Evolutionary conservation across 805 yeast species (phyloP).

Genomic region (Metschnikowia drakensbergensis): DNA sequence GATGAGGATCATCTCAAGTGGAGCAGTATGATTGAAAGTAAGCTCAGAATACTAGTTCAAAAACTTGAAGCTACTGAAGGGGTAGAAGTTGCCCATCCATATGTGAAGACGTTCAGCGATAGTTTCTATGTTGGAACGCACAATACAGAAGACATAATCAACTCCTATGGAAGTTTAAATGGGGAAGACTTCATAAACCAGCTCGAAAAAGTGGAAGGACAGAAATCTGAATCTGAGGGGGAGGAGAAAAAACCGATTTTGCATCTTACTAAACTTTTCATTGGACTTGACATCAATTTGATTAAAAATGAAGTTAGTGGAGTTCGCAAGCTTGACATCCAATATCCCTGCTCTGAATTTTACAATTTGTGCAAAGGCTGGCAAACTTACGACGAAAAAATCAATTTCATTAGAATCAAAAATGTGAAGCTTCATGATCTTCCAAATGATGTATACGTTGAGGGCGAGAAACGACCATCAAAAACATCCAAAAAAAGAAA

Average conservation of each 20-base stretch:
- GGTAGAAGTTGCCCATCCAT: conserved; percentile 84
- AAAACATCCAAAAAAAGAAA: conserved; percentile 40
- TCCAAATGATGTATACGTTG: conserved; percentile 76
- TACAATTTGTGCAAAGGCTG: conserved; percentile 74
- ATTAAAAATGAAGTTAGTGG: background rate
- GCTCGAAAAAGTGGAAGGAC: background rate
- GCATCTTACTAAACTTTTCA: conserved; percentile 49
- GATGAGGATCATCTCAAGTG: conserved; percentile 84
- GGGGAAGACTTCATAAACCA: conserved; percentile 39
- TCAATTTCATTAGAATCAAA: conserved; percentile 56
- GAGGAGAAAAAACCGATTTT: conserved; percentile 13
- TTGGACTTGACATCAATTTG: conserved; percentile 60
- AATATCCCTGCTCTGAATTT: conserved; percentile 86
- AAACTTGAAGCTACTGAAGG: conserved; percentile 78
- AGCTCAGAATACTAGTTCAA: conserved; percentile 72
- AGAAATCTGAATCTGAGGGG: background rate
- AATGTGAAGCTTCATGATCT: conserved; percentile 75
- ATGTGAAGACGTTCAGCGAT: conserved; percentile 58
- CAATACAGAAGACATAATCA: conserved; percentile 50
- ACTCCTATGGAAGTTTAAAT: conserved; percentile 57
- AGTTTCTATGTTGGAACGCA: conserved; percentile 32
- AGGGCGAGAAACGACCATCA: conserved; percentile 75
- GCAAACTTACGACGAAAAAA: conserved; percentile 59
- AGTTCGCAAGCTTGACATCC: conserved; percentile 62
- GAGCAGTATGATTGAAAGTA: conserved; percentile 92